Evolutionary conservation across 2,329 filamentous ascomycete species (phyloP), one percentile per base, ranked within the genome.

Genomic region (Venturiaceae sp.): DNA sequence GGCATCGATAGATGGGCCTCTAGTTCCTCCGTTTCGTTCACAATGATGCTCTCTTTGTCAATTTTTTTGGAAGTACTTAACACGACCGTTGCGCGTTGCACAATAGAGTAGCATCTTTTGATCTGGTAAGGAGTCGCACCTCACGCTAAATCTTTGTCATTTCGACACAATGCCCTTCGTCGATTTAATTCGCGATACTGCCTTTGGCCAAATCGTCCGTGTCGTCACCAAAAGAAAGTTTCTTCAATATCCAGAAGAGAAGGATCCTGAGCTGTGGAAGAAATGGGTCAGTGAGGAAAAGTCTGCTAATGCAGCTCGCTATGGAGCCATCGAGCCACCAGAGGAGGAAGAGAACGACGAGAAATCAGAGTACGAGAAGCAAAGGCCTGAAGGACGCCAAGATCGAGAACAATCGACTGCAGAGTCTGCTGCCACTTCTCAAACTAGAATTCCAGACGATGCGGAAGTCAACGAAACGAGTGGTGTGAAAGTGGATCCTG

Each of bases 151-250:
- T n/a, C n/a, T 14, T 14, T 26, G 21, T 7, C 4, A 16, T 1
- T 16, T 14, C 3, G 5, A 6, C 21, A 28, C 9, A 2, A 50
- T 50, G 44, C 3, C 52, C n/a, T 21, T 53, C 9, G 14, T 37
- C 19, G 52, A 37, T 53, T 36, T 53, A 30, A 33, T 58, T 30
- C 57, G 74, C n/a, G 77, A 79, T 58, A 72, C 76, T 33, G 69
- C 75, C 11, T 72, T 78, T 56, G 77, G 77, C 58, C 75, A 77
- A 63, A 28, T 76, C n/a, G 60, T 79, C 19, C 72, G 77, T 19
- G 72, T 70, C 32, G 55, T 76, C 16, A 75, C 75, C 3, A 62
- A 68, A 1, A 74, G 74, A 46, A 72, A 71, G 57, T 65, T 73
- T 37, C 69, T 79, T 32, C 64, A 72, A 59, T 80, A 77, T 60